Base-by-base conservation (phyloP, 768 basidiomycete genomes). In the Mycena metata region DNA sequence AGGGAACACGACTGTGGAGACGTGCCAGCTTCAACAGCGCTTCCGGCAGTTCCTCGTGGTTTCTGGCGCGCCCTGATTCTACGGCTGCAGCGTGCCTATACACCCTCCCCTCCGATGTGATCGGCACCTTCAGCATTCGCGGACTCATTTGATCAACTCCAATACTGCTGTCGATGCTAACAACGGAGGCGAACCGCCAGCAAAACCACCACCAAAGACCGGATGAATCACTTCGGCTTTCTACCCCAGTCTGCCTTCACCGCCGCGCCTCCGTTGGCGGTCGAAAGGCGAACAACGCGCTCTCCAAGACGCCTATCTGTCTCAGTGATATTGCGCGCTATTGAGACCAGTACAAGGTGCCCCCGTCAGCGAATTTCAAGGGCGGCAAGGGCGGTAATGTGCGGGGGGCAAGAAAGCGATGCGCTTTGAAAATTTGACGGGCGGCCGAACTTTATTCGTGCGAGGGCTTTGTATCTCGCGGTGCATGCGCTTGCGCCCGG, bases 301-400 rank as follows among this genome's bases (percentile, higher is more conserved):
- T 96, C 47, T 92, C 91, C 81, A 98, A 97, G 81, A 90, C 92
- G 10, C 82, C 99, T 60, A 90, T 98, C n/a, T 97, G 93, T 78
- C 86, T 96, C 10, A 98, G 98, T 12, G 98, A 99, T 75, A 91
- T 99, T 54, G 94, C 96, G 66, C 87, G 98, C 46, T 99, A 99
- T 80, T 86, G 91, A 64, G 96, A 99, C 74, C 89, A 92, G 46
- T 98, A 97, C 74, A 90, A 24, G 84, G 91, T 59, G 84, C 91
- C 91, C n/a, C 90, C 91, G 45, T 91, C 59, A 76, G 82, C 47
- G 81, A n/a, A n/a, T n/a, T n/a, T n/a, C n/a, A n/a, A n/a, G n/a
- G n/a, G n/a, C n/a, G n/a, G n/a, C n/a, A 47, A 47, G 23, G 46
- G 46, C n/a, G 19, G n/a, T n/a, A n/a, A 5, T 9, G n/a, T 6